Evolutionary conservation across 495 filamentous ascomycete species (phyloP).

Genomic region (Trichoderma virens): DNA sequence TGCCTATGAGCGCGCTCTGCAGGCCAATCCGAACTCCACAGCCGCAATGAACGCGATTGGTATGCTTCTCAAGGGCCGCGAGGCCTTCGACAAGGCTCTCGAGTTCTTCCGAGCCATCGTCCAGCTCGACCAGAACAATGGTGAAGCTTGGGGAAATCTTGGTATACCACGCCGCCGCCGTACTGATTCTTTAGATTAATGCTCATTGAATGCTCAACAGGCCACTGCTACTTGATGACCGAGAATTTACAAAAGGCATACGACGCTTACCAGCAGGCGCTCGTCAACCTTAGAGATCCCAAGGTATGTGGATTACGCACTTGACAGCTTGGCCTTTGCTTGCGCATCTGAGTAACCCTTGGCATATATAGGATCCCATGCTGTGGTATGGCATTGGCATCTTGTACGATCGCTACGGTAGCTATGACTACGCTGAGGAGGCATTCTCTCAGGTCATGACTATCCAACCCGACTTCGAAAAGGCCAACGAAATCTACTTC

Average conservation of each 20-base stretch:
- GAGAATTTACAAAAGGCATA: slow-evolving; percentile 97
- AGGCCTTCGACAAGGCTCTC: slow-evolving; percentile 88
- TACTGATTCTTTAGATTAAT: slow-evolving; percentile 13
- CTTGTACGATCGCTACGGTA: slow-evolving; percentile 93
- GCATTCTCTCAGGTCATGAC: slow-evolving; percentile 98
- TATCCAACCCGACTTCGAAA: slow-evolving; percentile 97
- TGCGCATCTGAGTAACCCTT: neutral
- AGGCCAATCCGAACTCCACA: slow-evolving; percentile 82
- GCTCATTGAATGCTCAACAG: slow-evolving; percentile 27
- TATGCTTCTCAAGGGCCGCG: slow-evolving; percentile 78
- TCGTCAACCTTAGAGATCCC: slow-evolving; percentile 88
- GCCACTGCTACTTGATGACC: slow-evolving; percentile 98
- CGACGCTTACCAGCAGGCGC: slow-evolving; percentile 90
- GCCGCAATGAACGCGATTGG: slow-evolving; percentile 93
- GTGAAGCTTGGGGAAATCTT: slow-evolving; percentile 93
- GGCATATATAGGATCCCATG: slow-evolving; percentile 70
- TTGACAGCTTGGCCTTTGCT: neutral
- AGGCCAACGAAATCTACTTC: slow-evolving; percentile 99
- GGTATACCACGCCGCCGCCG: slow-evolving; percentile 43
- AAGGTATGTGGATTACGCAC: slow-evolving; percentile 53
- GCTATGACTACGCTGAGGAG: slow-evolving; percentile 94
- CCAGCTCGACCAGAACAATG: slow-evolving; percentile 80
- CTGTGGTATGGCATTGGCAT: slow-evolving; percentile 99
- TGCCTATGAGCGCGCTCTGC: slow-evolving; percentile 83
- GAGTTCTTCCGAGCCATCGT: slow-evolving; percentile 89